Evolutionary conservation across 495 filamentous ascomycete species (phyloP).

Genomic region (Cairneyella variabilis): DNA sequence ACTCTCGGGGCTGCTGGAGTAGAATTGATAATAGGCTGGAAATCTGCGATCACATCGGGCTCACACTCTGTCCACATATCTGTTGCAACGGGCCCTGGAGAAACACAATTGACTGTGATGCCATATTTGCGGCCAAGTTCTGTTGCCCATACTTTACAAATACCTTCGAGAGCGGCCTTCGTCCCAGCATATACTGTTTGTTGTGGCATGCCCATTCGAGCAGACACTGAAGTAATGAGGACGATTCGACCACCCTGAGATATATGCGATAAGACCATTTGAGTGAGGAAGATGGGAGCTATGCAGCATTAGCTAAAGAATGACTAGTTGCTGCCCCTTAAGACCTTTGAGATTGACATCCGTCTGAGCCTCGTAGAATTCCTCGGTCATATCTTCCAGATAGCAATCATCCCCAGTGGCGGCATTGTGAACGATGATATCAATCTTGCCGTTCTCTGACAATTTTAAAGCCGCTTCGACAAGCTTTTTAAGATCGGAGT

Average conservation of each 20-base stretch:
- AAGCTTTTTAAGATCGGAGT: slow-evolving; percentile 48
- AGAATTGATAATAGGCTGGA: slow-evolving; percentile 16
- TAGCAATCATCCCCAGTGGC: slow-evolving; percentile 47
- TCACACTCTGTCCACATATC: slow-evolving; percentile 38
- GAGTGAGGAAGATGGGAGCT: slow-evolving; percentile 26
- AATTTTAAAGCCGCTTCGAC: slow-evolving; percentile 51
- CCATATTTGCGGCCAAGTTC: slow-evolving; percentile 34
- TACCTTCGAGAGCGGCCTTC: slow-evolving; percentile 29
- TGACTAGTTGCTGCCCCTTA: too few relatives aligned
- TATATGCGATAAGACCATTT: slow-evolving; percentile 22
- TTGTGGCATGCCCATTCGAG: slow-evolving; percentile 6
- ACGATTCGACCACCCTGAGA: slow-evolving; percentile 14
- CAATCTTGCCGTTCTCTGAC: slow-evolving; percentile 56
- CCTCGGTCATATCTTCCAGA: slow-evolving; percentile 52
- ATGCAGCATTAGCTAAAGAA: slow-evolving; percentile 12
- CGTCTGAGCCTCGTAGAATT: slow-evolving; percentile 45
- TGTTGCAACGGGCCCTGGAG: slow-evolving; percentile 37
- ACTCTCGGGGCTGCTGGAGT: slow-evolving; percentile 43
- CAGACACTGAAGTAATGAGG: slow-evolving; percentile 6
- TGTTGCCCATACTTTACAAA: slow-evolving; percentile 31
- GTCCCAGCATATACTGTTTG: slow-evolving; percentile 7
- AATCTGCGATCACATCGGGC: slow-evolving; percentile 37
- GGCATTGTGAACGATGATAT: slow-evolving; percentile 60
- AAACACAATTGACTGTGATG: slow-evolving; percentile 35
- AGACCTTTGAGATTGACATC: slow-evolving; percentile 59